A percentile compares a stretch with the other conserved stretches of the same genome.
These are phyloP conservation scores for Laguncularia racemosa DNA, from an alignment of 345 rosid species.

Conservation along the genomic window DNA sequence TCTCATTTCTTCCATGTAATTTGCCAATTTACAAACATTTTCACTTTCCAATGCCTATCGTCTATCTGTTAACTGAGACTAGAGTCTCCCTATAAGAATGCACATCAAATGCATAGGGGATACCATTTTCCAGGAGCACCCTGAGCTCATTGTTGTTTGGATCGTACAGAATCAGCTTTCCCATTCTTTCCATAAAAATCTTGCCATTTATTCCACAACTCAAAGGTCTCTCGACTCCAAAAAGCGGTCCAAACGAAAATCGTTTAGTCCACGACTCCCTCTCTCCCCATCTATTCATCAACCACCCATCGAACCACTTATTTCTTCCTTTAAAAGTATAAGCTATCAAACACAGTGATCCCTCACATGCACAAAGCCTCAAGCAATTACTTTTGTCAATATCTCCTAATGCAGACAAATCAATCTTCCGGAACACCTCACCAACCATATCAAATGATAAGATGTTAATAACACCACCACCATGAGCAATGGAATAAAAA, in stretches of 20 bases:
- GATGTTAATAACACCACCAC: not conserved
- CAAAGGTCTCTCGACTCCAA: conserved; percentile 2
- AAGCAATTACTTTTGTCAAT: not conserved
- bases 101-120: not conserved
- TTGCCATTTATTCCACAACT: not conserved
- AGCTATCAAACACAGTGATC: conserved; percentile 1
- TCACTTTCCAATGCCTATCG: too few species aligned
- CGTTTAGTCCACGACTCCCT: not conserved
- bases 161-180: too few species aligned
- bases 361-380: not conserved
- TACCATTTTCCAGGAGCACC: not conserved
- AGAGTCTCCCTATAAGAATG: not conserved
- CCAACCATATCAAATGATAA: not conserved
- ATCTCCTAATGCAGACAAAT: too few species aligned
- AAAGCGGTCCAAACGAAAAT: conserved; percentile 1
- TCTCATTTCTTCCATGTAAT: too few species aligned
- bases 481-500: conserved; percentile 1
- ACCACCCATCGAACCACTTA: not conserved
- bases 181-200: not conserved
- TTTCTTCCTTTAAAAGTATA: conserved; percentile 1
- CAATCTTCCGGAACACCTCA: not conserved
- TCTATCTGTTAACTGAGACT: conserved; percentile 1
- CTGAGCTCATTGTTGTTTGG: not conserved
- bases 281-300: not conserved
- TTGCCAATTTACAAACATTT: too few species aligned